Evolutionary conservation across 2,329 filamentous ascomycete species (phyloP), one percentile per base, ranked within the genome.

Genomic region (Xylariaceae sp.): DNA sequence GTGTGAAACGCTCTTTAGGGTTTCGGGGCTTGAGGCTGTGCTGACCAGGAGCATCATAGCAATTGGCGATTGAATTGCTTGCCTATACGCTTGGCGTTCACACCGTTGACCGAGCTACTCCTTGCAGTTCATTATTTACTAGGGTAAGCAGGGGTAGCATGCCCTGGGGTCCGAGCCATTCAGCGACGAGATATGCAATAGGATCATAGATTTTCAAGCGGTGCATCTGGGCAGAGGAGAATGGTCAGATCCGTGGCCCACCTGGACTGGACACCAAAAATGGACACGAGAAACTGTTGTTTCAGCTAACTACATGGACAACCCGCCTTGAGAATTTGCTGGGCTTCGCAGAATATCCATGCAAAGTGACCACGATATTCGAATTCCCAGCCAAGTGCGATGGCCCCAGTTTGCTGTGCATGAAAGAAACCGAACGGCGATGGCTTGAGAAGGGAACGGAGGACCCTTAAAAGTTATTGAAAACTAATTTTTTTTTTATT

Each of bases 201-300:
- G 51, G 57, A 53, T 62, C 55, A 51, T 61, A 18, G 24, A 35
- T 24, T 21, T 37, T 30, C 44, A 35, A 27, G 30, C 9, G 11
- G 24, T 45, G 40, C 39, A 35, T 47, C 36, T 13, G 35, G 20
- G 15, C 6, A 18, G 20, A 16, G n/a, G 29, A 44, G 55, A 42
- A 55, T 53, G 39, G 46, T 48, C 47, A 58, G 60, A 55, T 58
- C 55, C 54, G 53, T 32, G 62, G 51, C 57, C 63, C 61, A 64
- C 64, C 59, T 59, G 33, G 55, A 56, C 60, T 63, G 58, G 39
- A 58, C 55, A 56, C 71, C 72, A 73, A 72, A 71, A 71, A 69
- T 70, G 73, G 72, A 75, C 72, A 75, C 73, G 73, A 75, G 73
- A 75, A 74, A 73, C 70, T 60, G 64, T 53, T 67, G 71, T 73